These are phyloP conservation scores for Harringtonia lauricola DNA, from an alignment of 2,329 filamentous ascomycete genomes.

Conservation along the genomic window DNA sequence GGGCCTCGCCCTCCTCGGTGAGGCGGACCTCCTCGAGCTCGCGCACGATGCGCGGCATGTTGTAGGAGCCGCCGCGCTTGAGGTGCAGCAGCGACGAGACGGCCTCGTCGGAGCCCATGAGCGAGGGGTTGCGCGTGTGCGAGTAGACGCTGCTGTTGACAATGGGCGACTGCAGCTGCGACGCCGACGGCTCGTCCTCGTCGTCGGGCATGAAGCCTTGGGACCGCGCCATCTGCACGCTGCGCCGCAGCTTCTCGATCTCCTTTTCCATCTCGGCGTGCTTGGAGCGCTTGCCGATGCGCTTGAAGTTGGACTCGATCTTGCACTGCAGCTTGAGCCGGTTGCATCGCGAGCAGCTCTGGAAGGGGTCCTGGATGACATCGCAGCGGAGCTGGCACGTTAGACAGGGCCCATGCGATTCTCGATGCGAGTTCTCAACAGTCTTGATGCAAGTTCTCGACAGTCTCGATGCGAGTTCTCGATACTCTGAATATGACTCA, in stretches of 20 bases:
- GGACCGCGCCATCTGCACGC: slow-evolving; percentile 46
- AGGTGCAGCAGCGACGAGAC: slow-evolving; percentile 56
- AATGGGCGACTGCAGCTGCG: slow-evolving; percentile 47
- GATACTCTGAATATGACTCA: too few relatives aligned
- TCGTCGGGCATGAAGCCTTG: slow-evolving; percentile 41
- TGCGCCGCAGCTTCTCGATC: slow-evolving; percentile 57
- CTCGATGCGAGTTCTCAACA: too few relatives aligned
- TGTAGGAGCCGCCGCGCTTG: slow-evolving; percentile 53
- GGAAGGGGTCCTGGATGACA: slow-evolving; percentile 71
- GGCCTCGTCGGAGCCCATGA: slow-evolving; percentile 59
- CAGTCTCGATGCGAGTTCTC: too few relatives aligned
- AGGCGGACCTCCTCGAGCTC: slow-evolving; percentile 53
- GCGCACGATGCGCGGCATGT: slow-evolving; percentile 45
- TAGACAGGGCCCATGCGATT: not conserved
- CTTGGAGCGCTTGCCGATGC: slow-evolving; percentile 66
- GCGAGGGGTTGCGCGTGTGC: slow-evolving; percentile 49
- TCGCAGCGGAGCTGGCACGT: slow-evolving; percentile 61
- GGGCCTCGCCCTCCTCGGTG: slow-evolving; percentile 49
- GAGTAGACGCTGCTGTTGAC: slow-evolving; percentile 41
- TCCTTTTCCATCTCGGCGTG: slow-evolving; percentile 82
- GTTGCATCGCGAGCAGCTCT: slow-evolving; percentile 65
- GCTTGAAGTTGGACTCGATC: slow-evolving; percentile 82
- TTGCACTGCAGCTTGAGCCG: slow-evolving; percentile 74
- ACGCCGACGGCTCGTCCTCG: slow-evolving; percentile 35
- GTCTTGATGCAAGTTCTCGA: too few relatives aligned